Percentiles rank a stretch among this genome's conserved stretches.
Evolutionary conservation across 75 land plant species (phyloP).

Genomic region (Adiantum capillusveneris): DNA sequence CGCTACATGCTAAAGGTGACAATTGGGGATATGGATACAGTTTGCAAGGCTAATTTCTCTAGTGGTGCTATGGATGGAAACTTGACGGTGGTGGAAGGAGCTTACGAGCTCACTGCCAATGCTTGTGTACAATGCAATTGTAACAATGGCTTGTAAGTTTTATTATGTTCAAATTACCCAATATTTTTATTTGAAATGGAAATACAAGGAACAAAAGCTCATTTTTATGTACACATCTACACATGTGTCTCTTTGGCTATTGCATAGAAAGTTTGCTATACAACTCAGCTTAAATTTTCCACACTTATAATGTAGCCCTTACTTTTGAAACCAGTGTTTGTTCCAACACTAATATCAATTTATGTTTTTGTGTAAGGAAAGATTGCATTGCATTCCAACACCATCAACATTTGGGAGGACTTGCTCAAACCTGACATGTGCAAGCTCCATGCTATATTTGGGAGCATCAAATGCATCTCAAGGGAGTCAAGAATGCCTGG

Average conservation of each 20-base stretch:
- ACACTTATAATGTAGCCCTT: neutral
- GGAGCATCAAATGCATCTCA: too few relatives aligned
- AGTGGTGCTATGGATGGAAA: slow-evolving; percentile 41
- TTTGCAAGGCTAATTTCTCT: slow-evolving; percentile 55
- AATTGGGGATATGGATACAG: too few relatives aligned
- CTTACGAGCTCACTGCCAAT: slow-evolving; percentile 63
- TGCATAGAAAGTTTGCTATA: neutral
- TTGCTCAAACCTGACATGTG: neutral
- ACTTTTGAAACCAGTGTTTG: neutral
- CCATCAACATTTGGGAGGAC: neutral
- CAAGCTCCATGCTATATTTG: neutral
- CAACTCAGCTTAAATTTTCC: neutral
- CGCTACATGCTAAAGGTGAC: too few relatives aligned
- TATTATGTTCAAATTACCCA: neutral
- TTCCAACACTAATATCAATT: neutral
- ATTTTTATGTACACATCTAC: too few relatives aligned
- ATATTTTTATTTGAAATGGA: neutral
- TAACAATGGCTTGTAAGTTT: neutral
- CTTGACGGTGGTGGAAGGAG: slow-evolving; percentile 65
- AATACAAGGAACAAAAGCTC: too few relatives aligned
- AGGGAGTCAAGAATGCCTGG: too few relatives aligned
- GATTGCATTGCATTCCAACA: neutral
- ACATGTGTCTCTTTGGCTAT: too few relatives aligned
- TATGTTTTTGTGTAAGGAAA: neutral
- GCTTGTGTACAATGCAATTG: slow-evolving; percentile 83